phyloP scores from a whole-genome alignment of 345 rosid genomes.

The Syzygium oleosum region DNA sequence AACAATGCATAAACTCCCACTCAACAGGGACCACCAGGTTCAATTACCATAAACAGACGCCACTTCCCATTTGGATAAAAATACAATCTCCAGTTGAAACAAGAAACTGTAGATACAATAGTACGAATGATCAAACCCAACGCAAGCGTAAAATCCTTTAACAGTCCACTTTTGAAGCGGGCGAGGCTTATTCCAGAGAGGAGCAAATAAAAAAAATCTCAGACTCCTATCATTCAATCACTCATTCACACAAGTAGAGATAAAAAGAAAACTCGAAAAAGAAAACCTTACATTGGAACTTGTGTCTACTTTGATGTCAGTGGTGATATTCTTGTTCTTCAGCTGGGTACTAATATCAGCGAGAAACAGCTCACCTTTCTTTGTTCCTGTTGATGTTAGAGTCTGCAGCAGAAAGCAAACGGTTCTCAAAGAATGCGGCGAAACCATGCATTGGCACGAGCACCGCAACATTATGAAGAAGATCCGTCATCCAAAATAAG shows the following conservation, averaged over 20 bases:
- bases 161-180: neutral
- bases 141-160: neutral
- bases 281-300: slow-evolving; percentile 40
- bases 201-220: neutral
- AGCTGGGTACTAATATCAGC: slow-evolving; percentile 85
- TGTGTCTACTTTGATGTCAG: slow-evolving; percentile 84
- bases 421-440: neutral
- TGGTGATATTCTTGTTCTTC: slow-evolving; percentile 82
- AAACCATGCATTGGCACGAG: neutral
- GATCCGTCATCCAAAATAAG: neutral
- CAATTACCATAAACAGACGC: neutral
- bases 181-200: neutral
- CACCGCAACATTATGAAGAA: neutral
- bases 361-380: slow-evolving; percentile 68
- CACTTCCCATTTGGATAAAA: neutral
- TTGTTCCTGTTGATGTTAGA: slow-evolving; percentile 60
- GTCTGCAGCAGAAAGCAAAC: slow-evolving; percentile 27
- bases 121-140: neutral
- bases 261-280: neutral
- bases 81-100: neutral
- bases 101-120: neutral
- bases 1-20: neutral
- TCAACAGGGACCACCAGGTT: neutral
- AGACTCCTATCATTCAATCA: neutral
- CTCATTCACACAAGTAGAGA: neutral